Conservation (phyloP, 768 basidiomycete species). For the Dentipellis fragilis region DNA sequence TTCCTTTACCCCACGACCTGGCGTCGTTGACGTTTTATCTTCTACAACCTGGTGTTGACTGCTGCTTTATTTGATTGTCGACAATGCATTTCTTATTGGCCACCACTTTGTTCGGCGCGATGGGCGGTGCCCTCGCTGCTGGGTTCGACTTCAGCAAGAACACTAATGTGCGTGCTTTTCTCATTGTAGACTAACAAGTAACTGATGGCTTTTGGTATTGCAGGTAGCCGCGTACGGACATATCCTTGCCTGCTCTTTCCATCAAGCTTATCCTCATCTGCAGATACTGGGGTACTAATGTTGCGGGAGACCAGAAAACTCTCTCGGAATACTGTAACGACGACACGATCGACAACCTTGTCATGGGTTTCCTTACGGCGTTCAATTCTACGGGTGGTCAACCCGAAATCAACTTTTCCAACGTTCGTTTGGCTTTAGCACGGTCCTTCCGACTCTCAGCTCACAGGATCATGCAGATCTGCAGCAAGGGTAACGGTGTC, state of each 20-base stretch:
- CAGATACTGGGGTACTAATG: neutral
- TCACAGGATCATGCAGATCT: constrained; percentile 29
- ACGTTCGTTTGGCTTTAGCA: constrained; percentile 14
- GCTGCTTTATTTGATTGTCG: no score
- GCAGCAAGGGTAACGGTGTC: constrained; percentile 29
- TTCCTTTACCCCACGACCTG: no score
- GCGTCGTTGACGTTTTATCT: no score
- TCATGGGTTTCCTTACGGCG: neutral
- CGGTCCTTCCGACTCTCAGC: neutral
- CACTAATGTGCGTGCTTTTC: neutral
- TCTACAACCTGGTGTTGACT: no score
- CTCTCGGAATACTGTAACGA: neutral
- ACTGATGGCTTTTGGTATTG: neutral
- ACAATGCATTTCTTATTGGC: no score
- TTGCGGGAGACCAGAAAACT: neutral
- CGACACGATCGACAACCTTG: neutral
- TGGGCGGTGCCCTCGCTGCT: neutral
- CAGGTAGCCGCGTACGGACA: neutral
- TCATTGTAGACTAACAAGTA: neutral
- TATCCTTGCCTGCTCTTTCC: neutral
- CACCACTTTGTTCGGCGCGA: no score
- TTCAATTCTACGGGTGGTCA: constrained; percentile 20
- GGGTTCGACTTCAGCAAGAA: neutral
- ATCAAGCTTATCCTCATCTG: neutral
- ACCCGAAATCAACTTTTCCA: constrained; percentile 60